Evolutionary conservation across 2,329 filamentous ascomycete genomes (phyloP).

Genomic region (Botryosphaeria dothidea): DNA sequence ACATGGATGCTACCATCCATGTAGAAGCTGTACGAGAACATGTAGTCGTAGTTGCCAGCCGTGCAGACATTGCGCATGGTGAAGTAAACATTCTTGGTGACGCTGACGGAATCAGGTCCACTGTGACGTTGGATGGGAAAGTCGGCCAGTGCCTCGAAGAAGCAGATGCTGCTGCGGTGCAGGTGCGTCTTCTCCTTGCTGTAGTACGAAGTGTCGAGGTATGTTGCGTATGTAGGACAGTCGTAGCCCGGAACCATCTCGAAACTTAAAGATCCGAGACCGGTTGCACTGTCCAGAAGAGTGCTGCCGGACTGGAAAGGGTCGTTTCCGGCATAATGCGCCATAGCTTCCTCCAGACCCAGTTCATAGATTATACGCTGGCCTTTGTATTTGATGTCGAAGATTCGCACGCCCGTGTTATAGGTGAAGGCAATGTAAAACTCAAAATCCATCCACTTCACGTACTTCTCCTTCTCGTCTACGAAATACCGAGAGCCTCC

Average conservation of each 20-base stretch:
- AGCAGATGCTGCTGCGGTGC: slow-evolving; percentile 54
- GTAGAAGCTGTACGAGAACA: slow-evolving; percentile 31
- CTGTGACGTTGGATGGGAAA: slow-evolving; percentile 37
- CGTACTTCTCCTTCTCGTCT: slow-evolving; percentile 46
- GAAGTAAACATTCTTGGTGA: slow-evolving; percentile 39
- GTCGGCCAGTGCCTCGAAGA: slow-evolving; percentile 30
- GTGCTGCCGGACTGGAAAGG: slow-evolving; percentile 48
- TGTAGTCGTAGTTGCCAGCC: slow-evolving; percentile 38
- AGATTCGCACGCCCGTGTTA: slow-evolving; percentile 52
- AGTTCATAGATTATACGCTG: slow-evolving; percentile 59
- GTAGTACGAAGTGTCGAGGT: slow-evolving; percentile 51
- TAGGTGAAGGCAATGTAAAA: slow-evolving; percentile 55
- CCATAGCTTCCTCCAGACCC: slow-evolving; percentile 56
- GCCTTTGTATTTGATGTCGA: slow-evolving; percentile 57
- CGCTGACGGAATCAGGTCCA: slow-evolving; percentile 28
- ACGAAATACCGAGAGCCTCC: slow-evolving; percentile 45
- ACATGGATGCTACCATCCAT: slow-evolving; percentile 32
- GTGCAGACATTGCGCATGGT: slow-evolving; percentile 51
- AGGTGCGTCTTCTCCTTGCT: slow-evolving; percentile 46
- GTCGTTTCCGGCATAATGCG: slow-evolving; percentile 54
- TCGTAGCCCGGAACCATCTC: slow-evolving; percentile 53
- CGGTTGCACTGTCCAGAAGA: slow-evolving; percentile 52
- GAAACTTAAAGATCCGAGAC: slow-evolving; percentile 50
- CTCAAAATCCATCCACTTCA: slow-evolving; percentile 54
- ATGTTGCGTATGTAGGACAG: slow-evolving; percentile 54